Evolutionary conservation across 2,329 filamentous ascomycete genomes (phyloP).

Genomic region (Claviceps lovelessii): DNA sequence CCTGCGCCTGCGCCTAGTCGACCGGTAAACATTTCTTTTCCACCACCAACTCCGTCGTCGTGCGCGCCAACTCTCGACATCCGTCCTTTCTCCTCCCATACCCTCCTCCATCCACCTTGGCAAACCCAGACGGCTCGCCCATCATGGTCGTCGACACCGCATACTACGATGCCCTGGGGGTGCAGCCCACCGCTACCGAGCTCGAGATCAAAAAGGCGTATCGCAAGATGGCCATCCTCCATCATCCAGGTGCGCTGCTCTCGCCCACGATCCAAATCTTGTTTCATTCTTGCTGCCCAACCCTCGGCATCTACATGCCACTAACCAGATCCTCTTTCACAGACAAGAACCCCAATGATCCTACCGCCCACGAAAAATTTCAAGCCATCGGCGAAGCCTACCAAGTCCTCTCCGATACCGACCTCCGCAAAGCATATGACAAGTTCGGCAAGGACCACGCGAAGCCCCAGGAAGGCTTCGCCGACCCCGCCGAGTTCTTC

Average conservation of each 20-base stretch:
- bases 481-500: constrained; percentile 95
- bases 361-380: constrained; percentile 85
- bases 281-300: not conserved
- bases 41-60: not conserved
- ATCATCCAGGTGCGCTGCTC: constrained; percentile 57
- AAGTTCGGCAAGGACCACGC: constrained; percentile 94
- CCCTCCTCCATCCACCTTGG: not conserved
- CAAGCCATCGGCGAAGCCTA: constrained; percentile 68
- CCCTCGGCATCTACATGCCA: not conserved
- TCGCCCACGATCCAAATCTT: too few species aligned
- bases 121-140: constrained; percentile 5
- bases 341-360: constrained; percentile 98
- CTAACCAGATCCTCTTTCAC: constrained; percentile 4
- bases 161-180: constrained; percentile 79
- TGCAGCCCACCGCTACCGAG: constrained; percentile 71
- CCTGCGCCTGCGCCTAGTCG: not conserved
- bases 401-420: constrained; percentile 72
- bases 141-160: constrained; percentile 76
- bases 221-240: constrained; percentile 82
- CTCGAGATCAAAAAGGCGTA: constrained; percentile 97
- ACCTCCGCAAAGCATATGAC: constrained; percentile 85
- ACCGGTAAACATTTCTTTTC: not conserved
- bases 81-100: too few species aligned
- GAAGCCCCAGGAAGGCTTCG: constrained; percentile 80
- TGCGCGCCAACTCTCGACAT: not conserved